These are phyloP conservation scores for Phlebiopsis gigantea DNA, from an alignment of 768 basidiomycete species.

Conservation along the genomic window DNA sequence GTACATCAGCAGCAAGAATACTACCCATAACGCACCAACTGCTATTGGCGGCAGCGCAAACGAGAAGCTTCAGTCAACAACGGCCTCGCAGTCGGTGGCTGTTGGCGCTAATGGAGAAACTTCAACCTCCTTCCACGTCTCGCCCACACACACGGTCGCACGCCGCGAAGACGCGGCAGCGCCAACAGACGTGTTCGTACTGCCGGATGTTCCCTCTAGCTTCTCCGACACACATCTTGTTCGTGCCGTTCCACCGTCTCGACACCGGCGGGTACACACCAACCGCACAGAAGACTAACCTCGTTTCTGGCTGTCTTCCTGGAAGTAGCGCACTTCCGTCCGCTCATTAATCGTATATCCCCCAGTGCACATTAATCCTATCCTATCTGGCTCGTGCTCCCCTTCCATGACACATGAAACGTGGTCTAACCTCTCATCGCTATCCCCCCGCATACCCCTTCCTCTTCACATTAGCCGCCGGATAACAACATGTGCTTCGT, in stretches of 20 bases:
- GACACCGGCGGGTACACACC: conserved; percentile 7
- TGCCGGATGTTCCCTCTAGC: conserved; percentile 6
- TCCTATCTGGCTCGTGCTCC: not conserved
- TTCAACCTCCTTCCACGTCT: conserved; percentile 37
- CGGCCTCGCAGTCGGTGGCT: conserved; percentile 17
- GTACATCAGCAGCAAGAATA: conserved; percentile 48
- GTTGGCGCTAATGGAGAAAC: conserved; percentile 15
- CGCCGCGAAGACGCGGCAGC: conserved; percentile 27
- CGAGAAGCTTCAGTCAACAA: conserved; percentile 25
- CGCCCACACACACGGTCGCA: conserved; percentile 57
- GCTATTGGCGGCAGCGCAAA: conserved; percentile 60
- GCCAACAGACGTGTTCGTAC: conserved; percentile 15
- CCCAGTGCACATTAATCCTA: not conserved
- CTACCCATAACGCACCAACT: conserved; percentile 47
- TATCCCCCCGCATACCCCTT: not conserved
- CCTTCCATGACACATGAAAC: not conserved
- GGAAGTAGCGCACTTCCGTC: conserved; percentile 25
- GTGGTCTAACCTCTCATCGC: not conserved
- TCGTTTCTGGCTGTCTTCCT: not conserved
- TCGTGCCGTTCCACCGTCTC: conserved; percentile 9
- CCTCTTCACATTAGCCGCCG: not conserved
- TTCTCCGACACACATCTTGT: not conserved
- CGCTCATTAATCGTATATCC: conserved; percentile 20
- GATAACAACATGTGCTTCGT: not conserved
- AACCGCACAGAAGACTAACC: conserved; percentile 9